Evolutionary conservation across 1,139 yeast genomes (phyloP), one percentile per base, ranked within the genome.

Genomic region (Lodderomyces jiufengensis): DNA sequence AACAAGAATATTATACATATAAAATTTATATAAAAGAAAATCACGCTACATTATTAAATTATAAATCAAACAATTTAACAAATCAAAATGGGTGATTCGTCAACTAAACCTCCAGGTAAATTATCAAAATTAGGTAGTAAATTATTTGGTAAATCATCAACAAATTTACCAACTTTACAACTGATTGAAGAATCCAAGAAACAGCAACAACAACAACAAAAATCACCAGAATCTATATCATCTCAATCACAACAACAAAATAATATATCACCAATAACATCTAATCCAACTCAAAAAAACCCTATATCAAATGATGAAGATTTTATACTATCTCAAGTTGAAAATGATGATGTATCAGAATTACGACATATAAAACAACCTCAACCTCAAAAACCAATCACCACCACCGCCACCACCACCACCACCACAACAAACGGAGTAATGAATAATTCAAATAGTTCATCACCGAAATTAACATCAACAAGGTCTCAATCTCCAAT

Each of bases 71-170:
- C n/a, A 18, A 7, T 18, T 7, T 18, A 18, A 18, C 7, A 18
- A 18, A 18, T 18, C 29, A 12, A 12, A 5, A 59, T 59, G 64
- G 59, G 57, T 16, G 65, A 58, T 39, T 20, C 35, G 4, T 14
- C 31, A 9, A 27, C 18, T 18, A 41, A 55, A 30, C 59, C 56
- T 39, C 53, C 61, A 21, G 59, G 57, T 39, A 59, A 56, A 39
- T 56, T 60, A 36, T 48, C 58, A 31, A 56, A 56, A 42, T 44
- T 61, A 35, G 67, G 66, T 16, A 18, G 20, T 14, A 60, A 60
- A 47, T 52, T 63, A 38, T 62, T 63, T 44, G 67, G 67, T 9
- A 59, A 56, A 18, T 59, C 57, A 50, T 48, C 55, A 18, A 49
- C 58, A 14, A 59, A 53, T 39, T 25, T 50, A 40, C 41, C 29